Conservation (phyloP, 1,284 basidiomycete genomes). For the Caloboletus inedulis region DNA sequence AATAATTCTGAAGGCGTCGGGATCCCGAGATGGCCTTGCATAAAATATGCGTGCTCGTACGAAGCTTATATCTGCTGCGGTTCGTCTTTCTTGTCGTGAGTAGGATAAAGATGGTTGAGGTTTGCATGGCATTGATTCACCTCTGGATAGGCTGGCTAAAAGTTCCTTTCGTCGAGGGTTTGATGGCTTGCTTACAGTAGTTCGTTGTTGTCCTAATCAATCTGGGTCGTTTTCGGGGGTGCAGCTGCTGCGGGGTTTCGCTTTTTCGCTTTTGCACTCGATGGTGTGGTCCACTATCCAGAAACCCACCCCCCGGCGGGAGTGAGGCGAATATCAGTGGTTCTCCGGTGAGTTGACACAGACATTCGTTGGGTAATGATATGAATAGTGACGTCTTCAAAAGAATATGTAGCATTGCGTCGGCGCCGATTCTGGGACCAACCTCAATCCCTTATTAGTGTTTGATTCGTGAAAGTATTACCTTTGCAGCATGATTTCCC, state of each 20-base stretch:
- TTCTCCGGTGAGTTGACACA: slow-evolving; percentile 75
- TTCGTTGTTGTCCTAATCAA: slow-evolving; percentile 6
- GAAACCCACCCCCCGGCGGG: slow-evolving; percentile 17
- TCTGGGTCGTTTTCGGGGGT: slow-evolving; percentile 28
- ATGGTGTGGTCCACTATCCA: slow-evolving; percentile 9
- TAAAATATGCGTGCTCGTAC: slow-evolving; percentile 66
- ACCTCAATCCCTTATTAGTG: not conserved
- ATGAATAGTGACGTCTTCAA: slow-evolving; percentile 70
- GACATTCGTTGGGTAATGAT: slow-evolving; percentile 72
- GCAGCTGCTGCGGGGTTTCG: slow-evolving; percentile 14
- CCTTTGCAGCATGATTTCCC: slow-evolving; percentile 65
- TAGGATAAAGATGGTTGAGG: slow-evolving; percentile 13
- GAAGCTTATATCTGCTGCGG: slow-evolving; percentile 55
- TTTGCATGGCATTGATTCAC: slow-evolving; percentile 10
- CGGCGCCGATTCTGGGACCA: slow-evolving; percentile 61
- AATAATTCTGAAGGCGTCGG: slow-evolving; percentile 43
- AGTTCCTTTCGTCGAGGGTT: slow-evolving; percentile 3
- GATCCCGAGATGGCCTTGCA: slow-evolving; percentile 51
- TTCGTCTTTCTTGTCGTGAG: slow-evolving; percentile 34
- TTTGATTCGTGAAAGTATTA: slow-evolving; percentile 28
- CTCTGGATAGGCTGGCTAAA: slow-evolving; percentile 21
- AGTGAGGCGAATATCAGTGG: slow-evolving; percentile 52
- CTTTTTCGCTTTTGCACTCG: slow-evolving; percentile 26
- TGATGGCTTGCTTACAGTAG: slow-evolving; percentile 4
- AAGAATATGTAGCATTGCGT: slow-evolving; percentile 71